phyloP scores from a whole-genome alignment of 306 rosid genomes.

The Abrus precatorius region DNA sequence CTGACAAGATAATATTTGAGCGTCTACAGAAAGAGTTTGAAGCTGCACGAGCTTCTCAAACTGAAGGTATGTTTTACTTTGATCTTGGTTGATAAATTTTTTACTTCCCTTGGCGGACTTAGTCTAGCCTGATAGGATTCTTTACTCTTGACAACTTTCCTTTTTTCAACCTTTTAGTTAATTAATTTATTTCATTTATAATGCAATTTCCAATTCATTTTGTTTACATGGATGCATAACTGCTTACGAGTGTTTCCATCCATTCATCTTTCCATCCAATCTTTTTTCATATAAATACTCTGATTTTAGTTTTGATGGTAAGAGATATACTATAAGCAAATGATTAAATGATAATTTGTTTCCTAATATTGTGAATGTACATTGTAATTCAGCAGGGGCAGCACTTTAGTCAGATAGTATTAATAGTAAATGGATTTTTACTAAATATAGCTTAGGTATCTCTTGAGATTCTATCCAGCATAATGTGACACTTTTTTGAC shows the following conservation, averaged over 20 bases:
- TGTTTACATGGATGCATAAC: neutral
- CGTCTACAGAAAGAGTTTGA: conserved; percentile 89
- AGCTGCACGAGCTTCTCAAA: conserved; percentile 84
- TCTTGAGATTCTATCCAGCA: neutral
- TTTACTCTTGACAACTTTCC: conserved; percentile 1
- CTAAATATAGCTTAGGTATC: neutral
- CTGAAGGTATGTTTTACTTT: conserved; percentile 69
- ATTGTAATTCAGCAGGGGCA: neutral
- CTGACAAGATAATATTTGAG: conserved; percentile 85
- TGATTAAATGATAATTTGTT: conserved; percentile 16
- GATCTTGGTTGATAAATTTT: conserved; percentile 25
- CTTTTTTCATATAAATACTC: neutral
- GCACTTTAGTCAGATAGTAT: neutral
- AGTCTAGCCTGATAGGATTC: conserved; percentile 27
- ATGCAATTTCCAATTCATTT: conserved; percentile 8
- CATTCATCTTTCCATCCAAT: neutral
- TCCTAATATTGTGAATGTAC: neutral
- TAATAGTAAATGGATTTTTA: neutral
- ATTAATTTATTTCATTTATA: neutral
- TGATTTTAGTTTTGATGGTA: conserved; percentile 15
- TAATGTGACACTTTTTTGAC: neutral
- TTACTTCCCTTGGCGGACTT: conserved; percentile 3
- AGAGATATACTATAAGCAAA: neutral
- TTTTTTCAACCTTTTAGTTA: neutral
- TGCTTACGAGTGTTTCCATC: neutral